Evolutionary conservation across 2,329 filamentous ascomycete genomes (phyloP).

Genomic region (Cercospora canescens): DNA sequence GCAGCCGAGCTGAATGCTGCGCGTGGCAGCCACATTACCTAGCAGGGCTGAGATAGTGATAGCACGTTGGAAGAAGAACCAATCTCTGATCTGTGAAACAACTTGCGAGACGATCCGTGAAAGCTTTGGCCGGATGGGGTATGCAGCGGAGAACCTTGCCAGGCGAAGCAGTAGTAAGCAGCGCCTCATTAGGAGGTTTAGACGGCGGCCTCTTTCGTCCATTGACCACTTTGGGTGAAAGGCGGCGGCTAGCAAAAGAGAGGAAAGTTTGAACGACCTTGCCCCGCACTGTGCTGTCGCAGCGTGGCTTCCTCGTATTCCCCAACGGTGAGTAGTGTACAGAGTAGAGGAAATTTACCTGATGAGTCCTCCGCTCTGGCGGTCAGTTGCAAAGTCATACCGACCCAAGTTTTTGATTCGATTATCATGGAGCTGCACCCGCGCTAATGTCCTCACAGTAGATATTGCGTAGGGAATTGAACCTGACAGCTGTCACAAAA

Average conservation of each 20-base stretch:
- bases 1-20: not conserved
- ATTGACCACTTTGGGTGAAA: constrained; percentile 1
- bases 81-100: not conserved
- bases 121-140: not conserved
- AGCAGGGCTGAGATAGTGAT: constrained; percentile 8
- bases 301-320: not conserved
- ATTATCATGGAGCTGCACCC: not conserved
- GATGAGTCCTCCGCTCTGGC: not conserved
- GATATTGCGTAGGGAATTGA: not conserved
- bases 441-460: not conserved
- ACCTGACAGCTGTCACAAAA: not conserved
- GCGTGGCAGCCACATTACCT: constrained; percentile 9
- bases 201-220: constrained; percentile 1
- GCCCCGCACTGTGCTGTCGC: not conserved
- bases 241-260: not conserved
- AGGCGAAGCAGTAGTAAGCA: not conserved
- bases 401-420: not conserved
- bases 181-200: not conserved
- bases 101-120: constrained; percentile 14
- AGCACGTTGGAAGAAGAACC: not conserved
- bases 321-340: not conserved
- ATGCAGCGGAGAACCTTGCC: constrained; percentile 11
- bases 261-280: not conserved
- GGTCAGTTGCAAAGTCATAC: not conserved
- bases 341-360: not conserved